Base-by-base conservation (phyloP, 345 rosid genomes). In the Syzygium aqueum region DNA sequence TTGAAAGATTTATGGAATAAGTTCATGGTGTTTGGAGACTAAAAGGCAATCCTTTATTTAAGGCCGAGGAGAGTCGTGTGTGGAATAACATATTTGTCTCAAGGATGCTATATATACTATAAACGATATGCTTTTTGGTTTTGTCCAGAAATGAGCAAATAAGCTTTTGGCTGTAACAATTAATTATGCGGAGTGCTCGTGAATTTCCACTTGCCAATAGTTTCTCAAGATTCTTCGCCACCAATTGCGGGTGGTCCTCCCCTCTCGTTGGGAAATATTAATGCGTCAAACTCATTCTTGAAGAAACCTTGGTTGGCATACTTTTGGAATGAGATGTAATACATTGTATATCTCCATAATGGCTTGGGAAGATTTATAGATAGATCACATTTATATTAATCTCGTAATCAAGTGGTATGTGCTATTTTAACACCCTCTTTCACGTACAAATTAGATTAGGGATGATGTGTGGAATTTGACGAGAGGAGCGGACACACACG, bases 321-420 rank as follows among this genome's bases (percentile, higher is more conserved):
- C 85, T 87, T 90, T 27, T 89, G 93, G 88, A 88, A 90, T 17
- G 88, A 30, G 52, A 93, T 90, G 87, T 93, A 90, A 87, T 89
- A 92, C 90, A 92, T 67, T 46, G 46, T 43, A 33, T 67, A 67
- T 67, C 78, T 67, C 77, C 46, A 67, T 23, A 67, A 67, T 65
- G 78, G 78, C 43, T 30, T 33, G 6, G 78, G 78, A 46, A 67
- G 78, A 67, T 67, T 51, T 51, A 51, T 14, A 14, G 53, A 5
- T 14, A 13, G 53, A 52, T 14, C 53, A 15, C 6, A 52, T 15
- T 4, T 3, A 52, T 52, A 4, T 52, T 14, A 3, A 14, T 52
- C 16, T 17, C 1, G 16, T 4, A 14, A 52, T 5, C 17, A 52
- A 52, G 53, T 19, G 17, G 19, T 15, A 14, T 52, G 53, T 52